These are phyloP conservation scores for Sporothrix brasiliensis DNA, from an alignment of 2,329 filamentous ascomycete species.

Conservation along the genomic window DNA sequence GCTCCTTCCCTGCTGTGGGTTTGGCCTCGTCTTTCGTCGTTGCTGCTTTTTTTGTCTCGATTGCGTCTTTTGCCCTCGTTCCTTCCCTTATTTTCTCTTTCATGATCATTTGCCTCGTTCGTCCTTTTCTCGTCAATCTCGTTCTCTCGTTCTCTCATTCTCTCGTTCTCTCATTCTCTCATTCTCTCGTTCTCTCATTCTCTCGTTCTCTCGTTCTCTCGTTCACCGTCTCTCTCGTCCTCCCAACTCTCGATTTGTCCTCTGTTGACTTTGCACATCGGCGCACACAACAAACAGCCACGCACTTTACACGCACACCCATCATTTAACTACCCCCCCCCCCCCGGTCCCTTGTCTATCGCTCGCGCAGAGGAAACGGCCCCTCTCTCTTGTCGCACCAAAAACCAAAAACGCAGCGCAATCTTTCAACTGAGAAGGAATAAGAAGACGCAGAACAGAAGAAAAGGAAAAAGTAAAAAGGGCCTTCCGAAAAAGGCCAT, in stretches of 20 bases:
- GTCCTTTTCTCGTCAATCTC: not conserved
- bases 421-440: slow-evolving; percentile 13
- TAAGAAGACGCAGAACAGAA: slow-evolving; percentile 1
- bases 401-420: slow-evolving; percentile 29
- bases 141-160: not conserved
- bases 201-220: not conserved
- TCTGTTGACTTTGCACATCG: slow-evolving; percentile 9
- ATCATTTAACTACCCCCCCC: not conserved
- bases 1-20: not conserved
- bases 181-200: not conserved
- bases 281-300: not conserved
- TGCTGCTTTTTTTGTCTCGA: slow-evolving; percentile 7
- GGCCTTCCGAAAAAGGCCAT: slow-evolving; percentile 17
- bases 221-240: not conserved
- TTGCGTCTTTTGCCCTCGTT: slow-evolving; percentile 11
- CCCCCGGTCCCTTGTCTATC: slow-evolving; percentile 23
- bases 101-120: not conserved
- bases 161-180: not conserved
- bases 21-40: not conserved
- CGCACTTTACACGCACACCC: slow-evolving; percentile 16
- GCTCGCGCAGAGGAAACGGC: slow-evolving; percentile 11
- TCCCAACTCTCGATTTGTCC: not conserved
- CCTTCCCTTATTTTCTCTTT: not conserved
- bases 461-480: slow-evolving; percentile 9
- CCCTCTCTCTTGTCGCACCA: slow-evolving; percentile 32